Evolutionary conservation across 2,329 filamentous ascomycete species (phyloP).

Genomic region (Claviceps pazoutovae): DNA sequence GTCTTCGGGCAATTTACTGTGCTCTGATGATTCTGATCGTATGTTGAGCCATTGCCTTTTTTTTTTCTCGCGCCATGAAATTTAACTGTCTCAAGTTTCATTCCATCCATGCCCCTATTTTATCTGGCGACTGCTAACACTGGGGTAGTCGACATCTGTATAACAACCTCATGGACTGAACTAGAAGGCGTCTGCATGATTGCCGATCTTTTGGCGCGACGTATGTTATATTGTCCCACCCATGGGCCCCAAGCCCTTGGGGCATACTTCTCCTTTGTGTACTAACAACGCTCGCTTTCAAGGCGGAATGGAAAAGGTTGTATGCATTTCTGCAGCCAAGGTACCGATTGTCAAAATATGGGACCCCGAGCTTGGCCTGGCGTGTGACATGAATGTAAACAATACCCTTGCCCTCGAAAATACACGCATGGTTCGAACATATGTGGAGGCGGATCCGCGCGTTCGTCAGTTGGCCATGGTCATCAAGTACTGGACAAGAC

Average conservation of each 20-base stretch:
- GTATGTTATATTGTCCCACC: slow-evolving; percentile 38
- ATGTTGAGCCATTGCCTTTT: slow-evolving; percentile 19
- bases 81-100: too few relatives aligned
- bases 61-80: too few relatives aligned
- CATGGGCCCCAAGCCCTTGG: not conserved
- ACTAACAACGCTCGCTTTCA: slow-evolving; percentile 13
- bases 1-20: slow-evolving; percentile 91
- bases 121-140: slow-evolving; percentile 5
- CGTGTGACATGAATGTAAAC: slow-evolving; percentile 98
- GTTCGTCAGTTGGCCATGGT: slow-evolving; percentile 91
- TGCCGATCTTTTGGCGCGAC: slow-evolving; percentile 69
- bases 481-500: slow-evolving; percentile 93
- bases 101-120: too few relatives aligned
- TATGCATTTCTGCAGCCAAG: slow-evolving; percentile 88
- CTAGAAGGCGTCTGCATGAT: slow-evolving; percentile 84
- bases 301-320: slow-evolving; percentile 95
- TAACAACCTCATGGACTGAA: slow-evolving; percentile 79
- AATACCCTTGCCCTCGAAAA: slow-evolving; percentile 92
- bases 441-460: slow-evolving; percentile 82
- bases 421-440: slow-evolving; percentile 94
- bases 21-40: slow-evolving; percentile 94
- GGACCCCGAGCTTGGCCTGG: slow-evolving; percentile 81
- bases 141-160: slow-evolving; percentile 79
- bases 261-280: not conserved
- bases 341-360: slow-evolving; percentile 98